Percentiles rank a stretch among this genome's conserved stretches.
phyloP scores from a whole-genome alignment of 371 early-diverging fungal species.

The Mortierella sp. region DNA sequence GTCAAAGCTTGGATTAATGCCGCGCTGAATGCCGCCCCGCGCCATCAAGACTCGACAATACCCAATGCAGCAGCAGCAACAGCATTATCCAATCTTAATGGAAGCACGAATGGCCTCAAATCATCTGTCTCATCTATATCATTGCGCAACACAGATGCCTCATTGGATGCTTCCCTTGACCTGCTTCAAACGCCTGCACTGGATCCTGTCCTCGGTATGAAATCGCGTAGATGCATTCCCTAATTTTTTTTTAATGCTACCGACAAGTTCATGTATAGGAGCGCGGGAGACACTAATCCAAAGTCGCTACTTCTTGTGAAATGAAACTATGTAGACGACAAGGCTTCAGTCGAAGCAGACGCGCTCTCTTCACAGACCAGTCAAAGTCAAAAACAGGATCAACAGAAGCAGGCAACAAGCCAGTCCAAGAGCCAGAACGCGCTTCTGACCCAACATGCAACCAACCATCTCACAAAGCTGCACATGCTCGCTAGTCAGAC shows the following conservation, averaged over 20 bases:
- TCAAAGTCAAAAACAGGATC: slow-evolving; percentile 6
- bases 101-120: slow-evolving; percentile 1
- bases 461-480: slow-evolving; percentile 49
- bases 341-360: slow-evolving; percentile 9
- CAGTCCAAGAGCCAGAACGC: slow-evolving; percentile 42
- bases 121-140: slow-evolving; percentile 12
- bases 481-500: slow-evolving; percentile 44
- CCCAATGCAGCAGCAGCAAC: slow-evolving; percentile 1
- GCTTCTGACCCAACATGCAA: slow-evolving; percentile 43
- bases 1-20: slow-evolving; percentile 75
- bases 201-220: slow-evolving; percentile 48
- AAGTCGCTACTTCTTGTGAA: not conserved
- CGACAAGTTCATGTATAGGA: too few species aligned
- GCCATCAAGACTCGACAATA: slow-evolving; percentile 13
- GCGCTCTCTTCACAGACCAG: not conserved
- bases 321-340: slow-evolving; percentile 2
- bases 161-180: slow-evolving; percentile 39
- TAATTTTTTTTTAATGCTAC: not conserved
- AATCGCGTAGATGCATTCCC: not conserved
- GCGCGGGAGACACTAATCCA: too few species aligned
- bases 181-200: slow-evolving; percentile 42
- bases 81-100: slow-evolving; percentile 2
- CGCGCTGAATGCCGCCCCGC: slow-evolving; percentile 39
- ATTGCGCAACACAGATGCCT: slow-evolving; percentile 23
- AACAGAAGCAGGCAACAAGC: slow-evolving; percentile 3